Evolutionary conservation across 2,329 filamentous ascomycete species (phyloP), one percentile per base, ranked within the genome.

Genomic region (Trichoderma koningiopsis): DNA sequence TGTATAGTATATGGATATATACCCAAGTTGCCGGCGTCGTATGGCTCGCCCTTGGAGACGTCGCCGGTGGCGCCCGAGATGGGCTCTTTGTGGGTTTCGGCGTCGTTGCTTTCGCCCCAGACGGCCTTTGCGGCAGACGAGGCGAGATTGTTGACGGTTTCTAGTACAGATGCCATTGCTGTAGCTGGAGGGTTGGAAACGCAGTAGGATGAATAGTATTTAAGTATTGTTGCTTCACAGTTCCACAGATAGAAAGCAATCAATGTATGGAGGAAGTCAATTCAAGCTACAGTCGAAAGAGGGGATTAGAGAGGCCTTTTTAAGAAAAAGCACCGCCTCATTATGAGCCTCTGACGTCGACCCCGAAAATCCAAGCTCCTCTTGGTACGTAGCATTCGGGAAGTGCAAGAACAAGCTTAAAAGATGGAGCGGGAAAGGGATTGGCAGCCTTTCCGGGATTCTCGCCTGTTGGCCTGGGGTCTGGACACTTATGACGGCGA

Each of bases 21-120:
- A 82, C 88, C 85, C n/a, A 87, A 81, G 78, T 96, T 96, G 60
- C 93, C 93, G 69, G 88, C 88, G 76, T 96, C 93, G 74, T 89
- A 96, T 0, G 93, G 93, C 77, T 95, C 90, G 14, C 87, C 88
- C 55, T 84, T 84, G 29, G 85, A 85, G 5, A 91, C 91, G 76
- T 90, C 82, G 49, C 93, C 93, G 69, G 85, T 82, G 63, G 88
- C 82, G 27, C 93, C 93, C 24, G 91, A 91, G 56, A 94, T 79
- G 22, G 93, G 93, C 81, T 96, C 93, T 58, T 81, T 77, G 57
- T 77, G 75, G 29, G 77, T 68, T 33, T 79, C 73, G 81, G 59
- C n/a, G 33, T 52, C 56, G 22, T 79, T 81, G 72, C 74, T 81
- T 72, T 74, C 81, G 73, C 82, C 82, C 80, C 81, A 84, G 68